These are phyloP conservation scores for Aspergillus conjunctus DNA, from an alignment of 495 filamentous ascomycete genomes.

Conservation along the genomic window DNA sequence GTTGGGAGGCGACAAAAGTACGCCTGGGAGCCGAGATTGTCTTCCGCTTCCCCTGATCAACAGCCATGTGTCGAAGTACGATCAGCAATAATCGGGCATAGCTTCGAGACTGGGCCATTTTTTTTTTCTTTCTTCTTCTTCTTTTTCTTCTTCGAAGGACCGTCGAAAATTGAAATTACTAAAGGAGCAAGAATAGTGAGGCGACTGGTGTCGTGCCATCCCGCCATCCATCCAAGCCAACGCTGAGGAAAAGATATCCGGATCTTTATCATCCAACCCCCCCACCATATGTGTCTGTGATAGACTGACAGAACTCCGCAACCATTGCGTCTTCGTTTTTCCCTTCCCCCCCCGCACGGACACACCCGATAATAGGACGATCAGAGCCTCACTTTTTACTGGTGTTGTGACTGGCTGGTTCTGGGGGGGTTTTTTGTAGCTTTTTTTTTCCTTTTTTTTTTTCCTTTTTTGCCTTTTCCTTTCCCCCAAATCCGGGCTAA, in stretches of 20 bases:
- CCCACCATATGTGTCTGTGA: no score
- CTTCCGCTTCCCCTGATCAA: slow-evolving; percentile 25
- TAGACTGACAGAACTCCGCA: no score
- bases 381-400: slow-evolving; percentile 16
- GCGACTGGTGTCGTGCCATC: not conserved
- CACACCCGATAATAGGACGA: slow-evolving; percentile 7
- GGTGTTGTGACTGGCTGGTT: not conserved
- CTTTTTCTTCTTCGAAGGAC: not conserved
- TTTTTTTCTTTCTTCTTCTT: not conserved
- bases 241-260: not conserved
- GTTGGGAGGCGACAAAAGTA: slow-evolving; percentile 19
- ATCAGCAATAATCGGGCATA: not conserved
- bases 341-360: slow-evolving; percentile 1
- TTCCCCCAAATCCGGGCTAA: not conserved
- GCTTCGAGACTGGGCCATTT: not conserved
- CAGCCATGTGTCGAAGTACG: slow-evolving; percentile 14
- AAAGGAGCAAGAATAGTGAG: not conserved
- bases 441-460: not conserved
- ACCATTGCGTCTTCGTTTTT: not conserved
- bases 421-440: not conserved
- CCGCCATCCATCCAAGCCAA: not conserved
- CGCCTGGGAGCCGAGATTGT: not conserved
- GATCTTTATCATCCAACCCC: not conserved
- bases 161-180: not conserved
- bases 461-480: not conserved